Evolutionary conservation across 176 grass and related monocot genomes (phyloP).

Genomic region (Oryza brachyantha): DNA sequence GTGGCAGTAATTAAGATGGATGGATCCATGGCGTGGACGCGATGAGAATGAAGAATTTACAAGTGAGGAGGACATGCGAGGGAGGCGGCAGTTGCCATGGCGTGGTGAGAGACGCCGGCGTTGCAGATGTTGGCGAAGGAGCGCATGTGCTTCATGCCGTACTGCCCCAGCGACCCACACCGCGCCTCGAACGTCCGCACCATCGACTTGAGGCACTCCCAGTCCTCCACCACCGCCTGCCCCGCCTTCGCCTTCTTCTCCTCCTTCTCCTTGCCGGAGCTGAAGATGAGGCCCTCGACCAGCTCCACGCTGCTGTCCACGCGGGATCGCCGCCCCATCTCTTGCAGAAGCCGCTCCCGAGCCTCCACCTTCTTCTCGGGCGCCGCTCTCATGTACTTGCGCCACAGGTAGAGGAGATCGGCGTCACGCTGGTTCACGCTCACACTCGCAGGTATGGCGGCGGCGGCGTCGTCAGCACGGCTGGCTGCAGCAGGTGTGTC

Average conservation of each 20-base stretch:
- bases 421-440: conserved; percentile 82
- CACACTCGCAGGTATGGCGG: background rate
- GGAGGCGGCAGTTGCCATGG: conserved; percentile 43
- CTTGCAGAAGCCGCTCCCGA: conserved; percentile 46
- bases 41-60: too few species aligned
- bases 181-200: conserved; percentile 56
- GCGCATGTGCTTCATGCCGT: conserved; percentile 91
- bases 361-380: conserved; percentile 49
- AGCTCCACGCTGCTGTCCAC: conserved; percentile 65
- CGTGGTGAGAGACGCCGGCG: conserved; percentile 37
- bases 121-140: conserved; percentile 83
- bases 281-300: conserved; percentile 62
- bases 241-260: background rate
- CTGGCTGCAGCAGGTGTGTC: conserved; percentile 44
- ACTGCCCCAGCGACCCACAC: conserved; percentile 62
- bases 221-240: conserved; percentile 64
- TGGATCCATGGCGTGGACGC: too few species aligned
- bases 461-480: background rate
- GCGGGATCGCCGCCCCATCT: conserved; percentile 53
- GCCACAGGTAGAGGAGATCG: conserved; percentile 79
- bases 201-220: conserved; percentile 67
- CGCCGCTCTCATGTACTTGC: conserved; percentile 57
- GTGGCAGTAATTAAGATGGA: too few species aligned
- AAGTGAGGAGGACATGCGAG: conserved; percentile 45
- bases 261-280: conserved; percentile 12